Evolutionary conservation across 2,329 filamentous ascomycete species (phyloP), one percentile per base, ranked within the genome.

Genomic region (Ophiostoma sp.): DNA sequence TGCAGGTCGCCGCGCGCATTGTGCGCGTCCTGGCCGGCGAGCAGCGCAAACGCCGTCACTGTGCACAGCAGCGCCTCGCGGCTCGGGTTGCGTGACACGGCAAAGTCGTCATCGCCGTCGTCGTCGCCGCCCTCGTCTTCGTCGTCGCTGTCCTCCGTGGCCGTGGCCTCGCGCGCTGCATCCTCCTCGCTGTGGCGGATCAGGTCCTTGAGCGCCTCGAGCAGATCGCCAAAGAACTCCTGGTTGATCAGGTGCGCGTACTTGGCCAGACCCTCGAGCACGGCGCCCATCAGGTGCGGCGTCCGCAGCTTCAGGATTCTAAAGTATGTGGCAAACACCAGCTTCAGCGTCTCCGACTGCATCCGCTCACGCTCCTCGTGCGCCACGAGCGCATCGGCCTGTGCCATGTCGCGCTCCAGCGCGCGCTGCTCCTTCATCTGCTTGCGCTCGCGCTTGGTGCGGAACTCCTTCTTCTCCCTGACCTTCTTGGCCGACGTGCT

Each of bases 241-340:
- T 99, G 93, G 80, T 99, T 99, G 83, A 99, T 99, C 70, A 99
- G 84, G 76, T 97, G 95, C 3, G 93, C 89, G 76, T 96, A 99
- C 76, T 93, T 93, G 66, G 94, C 93, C 36, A 99, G 81, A 41
- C 95, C 95, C 80, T 98, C 95, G 5, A 99, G 85, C 0, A 97
- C 93, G 14, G 94, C 93, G n/a, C 95, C 95, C 92, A 97, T 98
- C 18, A 99, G 85, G 72, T 90, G 87, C 14, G 92, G 89, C 38
- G 87, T 84, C 40, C 93, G 87, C 67, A 88, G 83, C 80, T 98
- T 98, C 60, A 99, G 81, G 67, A 98, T 94, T 66, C 93, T 89
- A 79, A 99, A 98, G 80, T 99, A 99, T 2, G 89, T 90, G 16
- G 91, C 91, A 76, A 99, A 99, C 11, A 99, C 95, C 69, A 97